Evolutionary conservation across 2,329 filamentous ascomycete species (phyloP).

Genomic region (Fusarium anthophilum): DNA sequence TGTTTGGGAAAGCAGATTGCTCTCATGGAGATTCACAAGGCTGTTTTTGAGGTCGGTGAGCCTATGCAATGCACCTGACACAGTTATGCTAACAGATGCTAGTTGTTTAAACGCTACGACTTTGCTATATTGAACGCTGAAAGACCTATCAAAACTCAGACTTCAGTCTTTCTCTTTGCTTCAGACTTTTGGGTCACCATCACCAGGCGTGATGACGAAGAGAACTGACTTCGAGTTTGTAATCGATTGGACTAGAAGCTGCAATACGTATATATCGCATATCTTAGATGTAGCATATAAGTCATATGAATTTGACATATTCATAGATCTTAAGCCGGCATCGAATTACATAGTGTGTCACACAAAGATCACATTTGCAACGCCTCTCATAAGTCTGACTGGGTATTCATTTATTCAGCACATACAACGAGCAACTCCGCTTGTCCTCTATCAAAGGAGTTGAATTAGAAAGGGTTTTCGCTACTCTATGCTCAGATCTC

Average conservation of each 20-base stretch:
- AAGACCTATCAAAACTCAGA: conserved; percentile 45
- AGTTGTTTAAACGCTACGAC: conserved; percentile 48
- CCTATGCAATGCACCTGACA: rapidly evolving
- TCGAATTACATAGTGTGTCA: rapidly evolving
- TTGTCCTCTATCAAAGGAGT: neutral
- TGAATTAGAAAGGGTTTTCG: rapidly evolving
- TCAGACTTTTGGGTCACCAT: conserved; percentile 50
- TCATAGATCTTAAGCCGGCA: neutral
- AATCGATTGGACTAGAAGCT: too few species aligned
- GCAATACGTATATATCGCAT: neutral
- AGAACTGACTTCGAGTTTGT: too few species aligned
- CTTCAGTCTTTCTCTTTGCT: conserved; percentile 49
- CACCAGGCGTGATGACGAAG: conserved; percentile 5
- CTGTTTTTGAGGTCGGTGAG: conserved; percentile 55
- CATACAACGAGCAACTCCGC: neutral
- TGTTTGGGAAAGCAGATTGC: conserved; percentile 60
- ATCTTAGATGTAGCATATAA: neutral
- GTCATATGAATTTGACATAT: neutral
- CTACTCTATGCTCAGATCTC: conserved; percentile 7
- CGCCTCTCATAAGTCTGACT: neutral
- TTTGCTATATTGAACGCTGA: conserved; percentile 48
- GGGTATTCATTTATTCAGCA: neutral
- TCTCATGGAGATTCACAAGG: conserved; percentile 59
- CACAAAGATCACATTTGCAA: neutral
- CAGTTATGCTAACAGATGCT: neutral